These are phyloP conservation scores for Aquilaria yunnanensis DNA, from an alignment of 345 rosid genomes.

Conservation along the genomic window DNA sequence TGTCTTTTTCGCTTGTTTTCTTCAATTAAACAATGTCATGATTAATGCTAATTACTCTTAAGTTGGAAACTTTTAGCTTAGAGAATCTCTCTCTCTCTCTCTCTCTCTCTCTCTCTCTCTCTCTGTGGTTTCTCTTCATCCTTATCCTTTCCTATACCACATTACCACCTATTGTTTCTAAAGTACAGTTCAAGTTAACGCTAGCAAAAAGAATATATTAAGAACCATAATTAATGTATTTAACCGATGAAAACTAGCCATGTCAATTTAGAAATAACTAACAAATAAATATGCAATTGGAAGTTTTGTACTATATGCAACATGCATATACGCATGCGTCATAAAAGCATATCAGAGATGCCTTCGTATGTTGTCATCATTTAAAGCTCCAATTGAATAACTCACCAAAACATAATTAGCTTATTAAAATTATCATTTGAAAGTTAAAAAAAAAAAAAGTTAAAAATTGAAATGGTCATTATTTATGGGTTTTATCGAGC, in stretches of 20 bases:
- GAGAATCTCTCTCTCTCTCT: slow-evolving; percentile 20
- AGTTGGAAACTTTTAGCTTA: slow-evolving; percentile 16
- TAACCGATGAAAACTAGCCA: slow-evolving; percentile 4
- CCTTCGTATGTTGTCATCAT: too few species aligned
- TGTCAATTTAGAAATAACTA: slow-evolving; percentile 15
- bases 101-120: slow-evolving; percentile 2
- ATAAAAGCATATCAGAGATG: too few species aligned
- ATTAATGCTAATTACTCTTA: slow-evolving; percentile 9
- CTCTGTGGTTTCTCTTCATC: slow-evolving; percentile 19
- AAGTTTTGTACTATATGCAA: too few species aligned
- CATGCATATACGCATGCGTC: too few species aligned
- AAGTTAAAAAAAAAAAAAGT: too few species aligned
- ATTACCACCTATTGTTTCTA: slow-evolving; percentile 12
- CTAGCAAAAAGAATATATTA: slow-evolving; percentile 6
- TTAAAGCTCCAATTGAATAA: too few species aligned
- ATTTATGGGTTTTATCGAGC: too few species aligned
- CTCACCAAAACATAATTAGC: too few species aligned
- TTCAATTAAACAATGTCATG: slow-evolving; percentile 13
- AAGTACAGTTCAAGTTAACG: slow-evolving; percentile 23
- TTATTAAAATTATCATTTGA: too few species aligned
- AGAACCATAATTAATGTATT: too few species aligned
- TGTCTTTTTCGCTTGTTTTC: slow-evolving; percentile 9
- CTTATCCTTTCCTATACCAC: slow-evolving; percentile 31
- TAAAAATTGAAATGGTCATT: too few species aligned
- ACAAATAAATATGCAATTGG: too few species aligned